A percentile compares a stretch with the other conserved stretches of the same genome.
Conservation (phyloP, 169 alveolate species). For the Plasmodium knowlesi region DNA sequence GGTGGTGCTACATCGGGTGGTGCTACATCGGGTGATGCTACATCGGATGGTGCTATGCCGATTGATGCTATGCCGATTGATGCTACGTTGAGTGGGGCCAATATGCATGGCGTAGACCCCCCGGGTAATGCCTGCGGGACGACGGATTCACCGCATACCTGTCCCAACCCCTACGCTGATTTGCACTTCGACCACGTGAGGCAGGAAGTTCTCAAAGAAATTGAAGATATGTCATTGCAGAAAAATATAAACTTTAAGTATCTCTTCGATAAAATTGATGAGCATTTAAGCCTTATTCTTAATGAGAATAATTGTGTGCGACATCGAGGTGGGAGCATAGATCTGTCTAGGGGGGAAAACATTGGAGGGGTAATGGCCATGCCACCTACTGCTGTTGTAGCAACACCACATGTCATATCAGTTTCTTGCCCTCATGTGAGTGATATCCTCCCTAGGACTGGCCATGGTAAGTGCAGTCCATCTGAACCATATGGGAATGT, state of each 20-base stretch:
- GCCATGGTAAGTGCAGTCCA: not conserved
- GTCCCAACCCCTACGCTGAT: not conserved
- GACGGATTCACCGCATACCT: not conserved
- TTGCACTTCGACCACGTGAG: not conserved
- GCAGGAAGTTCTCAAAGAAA: not conserved
- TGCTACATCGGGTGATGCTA: not conserved
- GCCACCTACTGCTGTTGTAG: not conserved
- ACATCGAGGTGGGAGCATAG: not conserved
- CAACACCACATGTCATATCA: not conserved
- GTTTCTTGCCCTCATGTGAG: not conserved
- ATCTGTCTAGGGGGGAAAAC: not conserved
- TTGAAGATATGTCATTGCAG: not conserved
- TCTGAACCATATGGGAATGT: not conserved
- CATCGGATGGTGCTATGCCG: too few relatives aligned
- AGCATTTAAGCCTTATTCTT: constrained; percentile 1
- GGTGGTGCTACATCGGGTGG: too few relatives aligned
- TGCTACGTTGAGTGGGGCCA: not conserved
- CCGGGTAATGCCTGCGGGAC: not conserved
- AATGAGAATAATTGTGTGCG: not conserved
- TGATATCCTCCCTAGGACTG: not conserved
- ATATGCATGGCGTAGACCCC: not conserved
- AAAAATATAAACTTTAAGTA: constrained; percentile 35
- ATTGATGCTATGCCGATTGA: too few relatives aligned
- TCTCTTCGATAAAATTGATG: constrained; percentile 31
- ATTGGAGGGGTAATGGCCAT: not conserved